Conservation (phyloP, 129 eudicot genomes). For the Flaveria ramosissima region DNA sequence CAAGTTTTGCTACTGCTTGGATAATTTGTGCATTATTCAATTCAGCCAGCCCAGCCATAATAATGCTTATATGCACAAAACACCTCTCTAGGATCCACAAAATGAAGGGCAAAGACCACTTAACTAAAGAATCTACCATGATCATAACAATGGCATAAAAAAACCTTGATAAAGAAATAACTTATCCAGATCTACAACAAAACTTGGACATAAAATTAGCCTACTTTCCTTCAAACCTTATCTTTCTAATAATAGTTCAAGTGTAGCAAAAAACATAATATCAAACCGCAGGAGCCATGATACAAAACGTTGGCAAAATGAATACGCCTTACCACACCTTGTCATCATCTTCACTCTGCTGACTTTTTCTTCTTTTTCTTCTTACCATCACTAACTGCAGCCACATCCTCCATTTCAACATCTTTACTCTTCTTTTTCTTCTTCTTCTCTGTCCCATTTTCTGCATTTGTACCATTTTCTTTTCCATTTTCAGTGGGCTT, state of each 20-base stretch:
- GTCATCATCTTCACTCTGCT: conserved; percentile 30
- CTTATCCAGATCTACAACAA: conserved; percentile 19
- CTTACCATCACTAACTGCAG: conserved; percentile 58
- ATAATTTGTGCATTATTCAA: not conserved
- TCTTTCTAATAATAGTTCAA: conserved; percentile 19
- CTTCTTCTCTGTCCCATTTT: conserved; percentile 64
- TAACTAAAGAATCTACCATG: not conserved
- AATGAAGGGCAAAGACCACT: not conserved
- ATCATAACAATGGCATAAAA: not conserved
- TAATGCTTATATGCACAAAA: not conserved
- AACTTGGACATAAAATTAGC: conserved; percentile 11
- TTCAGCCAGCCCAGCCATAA: no score
- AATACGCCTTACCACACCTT: conserved; percentile 13
- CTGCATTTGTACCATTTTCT: conserved; percentile 41
- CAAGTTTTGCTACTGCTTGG: not conserved
- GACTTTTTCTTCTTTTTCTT: conserved; percentile 68
- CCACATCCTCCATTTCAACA: conserved; percentile 44
- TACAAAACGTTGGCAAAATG: conserved; percentile 23
- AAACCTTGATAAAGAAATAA: no score
- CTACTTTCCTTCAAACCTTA: conserved; percentile 28
- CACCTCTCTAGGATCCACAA: not conserved
- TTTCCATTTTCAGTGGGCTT: conserved; percentile 29
- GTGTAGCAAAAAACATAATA: conserved; percentile 17
- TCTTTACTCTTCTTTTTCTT: conserved; percentile 68
- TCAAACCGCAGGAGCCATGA: conserved; percentile 22